Evolutionary conservation across 2,329 filamentous ascomycete genomes (phyloP).

Genomic region (Aspergillus sp.): DNA sequence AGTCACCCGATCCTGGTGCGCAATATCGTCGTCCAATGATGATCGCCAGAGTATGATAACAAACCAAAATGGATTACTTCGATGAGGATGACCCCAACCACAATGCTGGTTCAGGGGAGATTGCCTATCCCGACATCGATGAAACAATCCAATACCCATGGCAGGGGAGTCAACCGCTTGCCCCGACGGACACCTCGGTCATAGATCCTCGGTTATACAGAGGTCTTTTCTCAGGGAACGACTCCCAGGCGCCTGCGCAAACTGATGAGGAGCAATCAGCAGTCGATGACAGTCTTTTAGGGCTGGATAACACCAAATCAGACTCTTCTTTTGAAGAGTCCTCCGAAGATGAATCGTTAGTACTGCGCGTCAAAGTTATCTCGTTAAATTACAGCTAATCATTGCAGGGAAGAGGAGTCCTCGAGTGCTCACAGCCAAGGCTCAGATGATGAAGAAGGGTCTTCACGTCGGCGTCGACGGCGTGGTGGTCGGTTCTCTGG

Average conservation of each 20-base stretch:
- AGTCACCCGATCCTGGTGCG: neutral
- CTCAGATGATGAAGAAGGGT: conserved; percentile 27
- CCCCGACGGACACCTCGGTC: conserved; percentile 20
- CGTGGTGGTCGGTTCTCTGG: conserved; percentile 35
- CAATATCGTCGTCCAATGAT: conserved; percentile 9
- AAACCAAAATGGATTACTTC: conserved; percentile 22
- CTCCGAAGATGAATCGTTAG: conserved; percentile 23
- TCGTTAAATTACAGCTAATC: conserved; percentile 6
- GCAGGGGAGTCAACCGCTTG: conserved; percentile 24
- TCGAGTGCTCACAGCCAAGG: conserved; percentile 23
- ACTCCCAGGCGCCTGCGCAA: conserved; percentile 16
- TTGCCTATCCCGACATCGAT: conserved; percentile 35
- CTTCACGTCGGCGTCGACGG: conserved; percentile 27
- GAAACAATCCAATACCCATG: conserved; percentile 35
- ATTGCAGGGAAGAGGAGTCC: conserved; percentile 25
- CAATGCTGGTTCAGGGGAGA: conserved; percentile 21
- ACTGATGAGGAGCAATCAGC: conserved; percentile 11
- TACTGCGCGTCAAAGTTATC: neutral
- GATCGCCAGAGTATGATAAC: conserved; percentile 5
- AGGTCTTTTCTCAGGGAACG: conserved; percentile 20
- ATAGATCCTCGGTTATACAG: conserved; percentile 37
- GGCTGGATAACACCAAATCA: conserved; percentile 18
- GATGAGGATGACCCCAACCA: conserved; percentile 12
- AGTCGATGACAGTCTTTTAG: conserved; percentile 9
- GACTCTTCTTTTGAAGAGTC: conserved; percentile 26